Conservation (phyloP, 352 stramenopile species). For the Globisporangium cederbergense region DNA sequence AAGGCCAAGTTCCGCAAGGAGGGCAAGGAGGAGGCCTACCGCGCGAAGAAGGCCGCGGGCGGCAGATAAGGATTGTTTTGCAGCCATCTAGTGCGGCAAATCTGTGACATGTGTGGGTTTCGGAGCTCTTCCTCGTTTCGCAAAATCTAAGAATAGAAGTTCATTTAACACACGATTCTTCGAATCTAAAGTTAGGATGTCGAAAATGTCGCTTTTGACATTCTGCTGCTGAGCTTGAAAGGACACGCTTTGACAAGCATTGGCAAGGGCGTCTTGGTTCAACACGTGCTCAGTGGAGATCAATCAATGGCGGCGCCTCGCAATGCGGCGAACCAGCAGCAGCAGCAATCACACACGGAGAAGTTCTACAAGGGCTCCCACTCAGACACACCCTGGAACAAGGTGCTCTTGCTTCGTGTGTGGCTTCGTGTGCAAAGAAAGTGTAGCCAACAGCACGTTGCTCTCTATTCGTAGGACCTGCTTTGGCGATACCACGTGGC, state of each 20-base stretch:
- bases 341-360: slow-evolving; percentile 13
- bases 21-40: slow-evolving; percentile 69
- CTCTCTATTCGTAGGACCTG: slow-evolving; percentile 27
- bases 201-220: not conserved
- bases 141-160: slow-evolving; percentile 9
- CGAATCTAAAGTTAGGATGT: slow-evolving; percentile 6
- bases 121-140: not conserved
- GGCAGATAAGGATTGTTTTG: not conserved
- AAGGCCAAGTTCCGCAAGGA: slow-evolving; percentile 84
- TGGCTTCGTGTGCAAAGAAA: not conserved
- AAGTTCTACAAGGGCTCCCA: slow-evolving; percentile 60
- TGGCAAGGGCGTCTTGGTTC: not conserved
- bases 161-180: slow-evolving; percentile 4
- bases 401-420: slow-evolving; percentile 19
- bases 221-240: not conserved
- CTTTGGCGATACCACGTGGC: slow-evolving; percentile 47
- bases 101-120: slow-evolving; percentile 7
- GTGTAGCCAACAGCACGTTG: not conserved
- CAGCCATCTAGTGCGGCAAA: not conserved
- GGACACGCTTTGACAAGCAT: not conserved
- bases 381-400: slow-evolving; percentile 54
- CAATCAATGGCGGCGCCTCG: slow-evolving; percentile 1
- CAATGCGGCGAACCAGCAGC: not conserved
- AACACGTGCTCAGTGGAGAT: not conserved
- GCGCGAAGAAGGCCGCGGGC: slow-evolving; percentile 42